Evolutionary conservation across 2,329 filamentous ascomycete species (phyloP), one percentile per base, ranked within the genome.

Genomic region (Malbranchea cinnamomea): DNA sequence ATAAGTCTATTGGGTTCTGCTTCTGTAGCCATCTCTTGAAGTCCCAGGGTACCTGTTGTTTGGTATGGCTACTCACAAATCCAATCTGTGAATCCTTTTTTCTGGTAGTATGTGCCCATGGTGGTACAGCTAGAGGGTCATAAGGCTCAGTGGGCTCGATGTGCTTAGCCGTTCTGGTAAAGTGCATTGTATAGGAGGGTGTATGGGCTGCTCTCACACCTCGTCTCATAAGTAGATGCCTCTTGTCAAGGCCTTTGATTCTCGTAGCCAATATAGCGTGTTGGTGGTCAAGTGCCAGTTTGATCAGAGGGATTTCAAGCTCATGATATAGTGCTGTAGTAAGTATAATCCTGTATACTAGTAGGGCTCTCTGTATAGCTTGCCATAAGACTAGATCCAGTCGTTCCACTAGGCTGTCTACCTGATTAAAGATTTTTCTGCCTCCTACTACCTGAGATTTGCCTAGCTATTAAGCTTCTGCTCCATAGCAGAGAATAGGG

Each of bases 201-300:
- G 6, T 17, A 15, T 16, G 16, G 6, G 12, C 26, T 13, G 16
- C 9, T 16, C 12, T 28, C 6, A 15, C 16, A 13, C 13, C 6
- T 8, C 26, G 26, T 17, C 8, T 28, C 30, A 27, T 37, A 2
- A 44, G 37, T 11, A 37, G 40, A 20, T 41, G 36, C 20, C 30
- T 28, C 15, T 26, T 19, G 27, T 44, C 35, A 14, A 41, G 29
- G 8, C 33, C 29, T 23, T 34, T 36, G 23, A 41, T 34, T 23
- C 39, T 33, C 12, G 31, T 28, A 7, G 37, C 36, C 30, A 38
- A 35, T 8, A 32, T 13, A 5, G 32, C 11, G 18, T 33, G 30
- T 5, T 27, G 8, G 24, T 24, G 28, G 15, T 41, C 34, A 7
- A 41, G 39, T 4, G 34, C 17, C 24, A 32, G 20, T 18, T 35